These are phyloP conservation scores for Colletotrichum shisoi DNA, from an alignment of 2,329 filamentous ascomycete genomes.

Conservation along the genomic window DNA sequence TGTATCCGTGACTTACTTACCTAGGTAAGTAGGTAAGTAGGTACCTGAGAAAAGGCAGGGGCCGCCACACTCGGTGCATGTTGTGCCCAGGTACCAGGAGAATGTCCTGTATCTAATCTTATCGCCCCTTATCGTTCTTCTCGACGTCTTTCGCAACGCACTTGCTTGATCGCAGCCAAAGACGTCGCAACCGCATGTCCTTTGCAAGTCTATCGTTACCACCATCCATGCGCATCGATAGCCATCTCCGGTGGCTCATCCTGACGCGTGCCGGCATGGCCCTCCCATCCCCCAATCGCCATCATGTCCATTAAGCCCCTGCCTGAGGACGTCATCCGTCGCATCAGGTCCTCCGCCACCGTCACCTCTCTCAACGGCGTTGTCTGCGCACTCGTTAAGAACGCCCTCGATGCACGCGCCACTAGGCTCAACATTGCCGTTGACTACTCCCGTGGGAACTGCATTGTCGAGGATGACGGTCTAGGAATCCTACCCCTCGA, in stretches of 20 bases:
- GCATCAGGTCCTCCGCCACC: conserved; percentile 84
- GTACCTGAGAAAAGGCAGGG: background rate
- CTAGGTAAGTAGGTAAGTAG: too few species aligned
- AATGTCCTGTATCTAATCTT: conserved; percentile 2
- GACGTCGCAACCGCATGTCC: background rate
- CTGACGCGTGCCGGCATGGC: conserved; percentile 21
- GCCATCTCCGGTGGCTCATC: conserved; percentile 13
- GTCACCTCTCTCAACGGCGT: conserved; percentile 79
- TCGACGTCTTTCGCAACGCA: background rate
- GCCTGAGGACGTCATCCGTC: conserved; percentile 73
- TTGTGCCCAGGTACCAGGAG: too few species aligned
- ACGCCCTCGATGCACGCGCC: conserved; percentile 82
- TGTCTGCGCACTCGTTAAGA: conserved; percentile 76
- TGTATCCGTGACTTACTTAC: too few species aligned
- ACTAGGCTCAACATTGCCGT: conserved; percentile 73
- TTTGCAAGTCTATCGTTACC: background rate
- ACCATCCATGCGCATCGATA: background rate
- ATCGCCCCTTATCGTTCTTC: background rate
- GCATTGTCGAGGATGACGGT: conserved; percentile 85
- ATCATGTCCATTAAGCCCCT: conserved; percentile 73
- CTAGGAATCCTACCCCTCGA: conserved; percentile 76
- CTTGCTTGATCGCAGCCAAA: background rate
- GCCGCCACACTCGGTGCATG: conserved; percentile 9
- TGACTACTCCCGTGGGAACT: conserved; percentile 78
- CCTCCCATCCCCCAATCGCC: background rate